phyloP scores from a whole-genome alignment of 352 stramenopile species.

The Globisporangium cederbergense region DNA sequence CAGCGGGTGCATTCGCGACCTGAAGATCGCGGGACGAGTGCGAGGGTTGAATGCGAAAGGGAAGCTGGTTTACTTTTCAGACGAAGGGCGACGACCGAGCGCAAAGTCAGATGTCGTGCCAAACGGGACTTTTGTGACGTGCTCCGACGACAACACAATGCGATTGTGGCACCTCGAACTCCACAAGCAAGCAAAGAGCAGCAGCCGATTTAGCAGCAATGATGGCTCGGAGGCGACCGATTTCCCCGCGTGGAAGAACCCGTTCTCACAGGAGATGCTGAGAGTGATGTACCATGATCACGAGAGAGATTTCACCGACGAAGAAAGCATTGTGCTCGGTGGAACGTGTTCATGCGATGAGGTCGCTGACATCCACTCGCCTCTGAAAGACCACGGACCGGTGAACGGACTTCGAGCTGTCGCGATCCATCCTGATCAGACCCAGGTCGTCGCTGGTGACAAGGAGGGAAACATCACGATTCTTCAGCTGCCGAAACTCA shows the following conservation, averaged over 20 bases:
- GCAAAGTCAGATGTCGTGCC: slow-evolving; percentile 35
- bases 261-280: slow-evolving; percentile 73
- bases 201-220: slow-evolving; percentile 26
- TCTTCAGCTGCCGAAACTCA: slow-evolving; percentile 35
- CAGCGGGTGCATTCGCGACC: slow-evolving; percentile 59
- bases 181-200: slow-evolving; percentile 36
- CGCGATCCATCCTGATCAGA: slow-evolving; percentile 51
- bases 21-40: slow-evolving; percentile 50
- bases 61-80: slow-evolving; percentile 47
- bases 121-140: slow-evolving; percentile 76
- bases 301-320: slow-evolving; percentile 37
- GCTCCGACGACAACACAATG: slow-evolving; percentile 83
- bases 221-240: slow-evolving; percentile 12
- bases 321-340: slow-evolving; percentile 41
- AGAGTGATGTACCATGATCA: slow-evolving; percentile 61
- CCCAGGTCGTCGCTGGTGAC: slow-evolving; percentile 65
- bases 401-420: slow-evolving; percentile 47
- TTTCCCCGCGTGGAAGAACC: slow-evolving; percentile 52
- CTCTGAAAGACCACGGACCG: slow-evolving; percentile 24
- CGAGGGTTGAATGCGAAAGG: slow-evolving; percentile 53
- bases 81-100: slow-evolving; percentile 10
- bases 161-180: slow-evolving; percentile 84
- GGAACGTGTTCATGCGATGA: slow-evolving; percentile 48
- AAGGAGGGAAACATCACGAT: slow-evolving; percentile 66
- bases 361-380: slow-evolving; percentile 41